These are phyloP conservation scores for Rhizopogon vesiculosus DNA, from an alignment of 768 basidiomycete species.

Conservation along the genomic window DNA sequence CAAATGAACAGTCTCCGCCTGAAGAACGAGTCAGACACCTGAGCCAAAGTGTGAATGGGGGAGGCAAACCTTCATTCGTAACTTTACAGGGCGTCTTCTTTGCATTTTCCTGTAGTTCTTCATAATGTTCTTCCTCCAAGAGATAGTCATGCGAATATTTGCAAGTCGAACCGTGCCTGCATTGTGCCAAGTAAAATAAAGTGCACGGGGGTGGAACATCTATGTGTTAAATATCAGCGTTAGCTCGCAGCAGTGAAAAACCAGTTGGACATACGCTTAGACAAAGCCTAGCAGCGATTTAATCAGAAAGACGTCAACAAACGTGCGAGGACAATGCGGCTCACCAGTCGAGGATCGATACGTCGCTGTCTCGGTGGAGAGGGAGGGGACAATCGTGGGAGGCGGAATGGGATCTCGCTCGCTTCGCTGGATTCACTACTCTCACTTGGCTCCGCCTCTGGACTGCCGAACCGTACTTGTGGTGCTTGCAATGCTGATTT, in stretches of 20 bases:
- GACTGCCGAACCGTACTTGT: constrained; percentile 21
- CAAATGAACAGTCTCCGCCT: constrained; percentile 57
- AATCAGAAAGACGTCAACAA: constrained; percentile 2
- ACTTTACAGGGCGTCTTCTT: constrained; percentile 60
- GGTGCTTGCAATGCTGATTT: constrained; percentile 32
- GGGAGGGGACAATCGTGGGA: constrained; percentile 25
- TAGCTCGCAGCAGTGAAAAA: neutral
- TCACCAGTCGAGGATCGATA: constrained; percentile 51
- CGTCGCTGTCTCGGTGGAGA: constrained; percentile 34
- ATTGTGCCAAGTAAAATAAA: constrained; percentile 56
- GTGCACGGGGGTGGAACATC: constrained; percentile 67
- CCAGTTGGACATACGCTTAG: constrained; percentile 47
- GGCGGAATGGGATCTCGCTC: constrained; percentile 27
- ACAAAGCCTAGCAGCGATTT: constrained; percentile 38
- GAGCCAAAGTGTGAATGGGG: neutral
- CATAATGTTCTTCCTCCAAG: constrained; percentile 47
- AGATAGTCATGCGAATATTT: constrained; percentile 62
- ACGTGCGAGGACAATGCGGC: constrained; percentile 19
- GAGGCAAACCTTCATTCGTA: constrained; percentile 47
- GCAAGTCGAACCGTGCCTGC: constrained; percentile 55
- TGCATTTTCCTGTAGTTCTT: constrained; percentile 50
- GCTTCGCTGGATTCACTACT: constrained; percentile 43
- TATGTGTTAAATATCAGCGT: constrained; percentile 17
- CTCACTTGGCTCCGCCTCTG: constrained; percentile 39
- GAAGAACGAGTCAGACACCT: constrained; percentile 6